Evolutionary conservation across 345 rosid species (phyloP), one percentile per base, ranked within the genome.

Genomic region (Nasturtium officinale): DNA sequence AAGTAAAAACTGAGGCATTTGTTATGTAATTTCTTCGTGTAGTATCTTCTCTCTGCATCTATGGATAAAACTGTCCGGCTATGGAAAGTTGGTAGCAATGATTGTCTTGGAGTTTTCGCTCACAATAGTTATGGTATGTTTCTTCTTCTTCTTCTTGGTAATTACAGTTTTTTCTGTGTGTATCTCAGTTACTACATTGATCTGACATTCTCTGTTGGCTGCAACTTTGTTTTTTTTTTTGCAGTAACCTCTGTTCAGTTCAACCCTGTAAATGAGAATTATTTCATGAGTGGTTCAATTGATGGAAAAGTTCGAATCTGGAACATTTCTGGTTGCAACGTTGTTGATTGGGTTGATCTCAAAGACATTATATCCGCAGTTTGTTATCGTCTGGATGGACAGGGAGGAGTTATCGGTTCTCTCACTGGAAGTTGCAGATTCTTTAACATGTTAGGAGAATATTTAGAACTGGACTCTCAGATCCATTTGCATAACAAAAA

Each of bases 251-350:
- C 88, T 37, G 84, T 87, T 48, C 96, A 91, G 65, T 91, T 91
- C 80, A 89, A 91, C 83, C 97, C 97, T 3, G 81, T 74, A 30
- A 87, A 89, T 65, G 88, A 86, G 71, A 81, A 84, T 48, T 73
- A 65, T 86, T 91, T 91, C 84, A 84, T 89, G 78, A 89, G 87
- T 57, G 96, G 97, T 53, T 85, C 97, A 20, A 84, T 91, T 46
- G 97, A 91, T 61, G 96, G 96, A 35, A 91, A 87, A 82, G 82
- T 91, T 66, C 89, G 97, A 28, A 86, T 89, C 29, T 91, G 97
- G 97, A 83, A 81, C 57, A 67, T 87, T 66, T 72, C 84, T 65
- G 79, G 81, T 33, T 78, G 89, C 83, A 85, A 82, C 35, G 97
- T 91, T 66, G 85, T 85, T 68, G 97, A 91, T 69, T 91, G 97